Percentiles rank a stretch among this genome's conserved stretches.
phyloP scores from a whole-genome alignment of 108 stramenopile genomes.

The Pelagomonas calceolata region DNA sequence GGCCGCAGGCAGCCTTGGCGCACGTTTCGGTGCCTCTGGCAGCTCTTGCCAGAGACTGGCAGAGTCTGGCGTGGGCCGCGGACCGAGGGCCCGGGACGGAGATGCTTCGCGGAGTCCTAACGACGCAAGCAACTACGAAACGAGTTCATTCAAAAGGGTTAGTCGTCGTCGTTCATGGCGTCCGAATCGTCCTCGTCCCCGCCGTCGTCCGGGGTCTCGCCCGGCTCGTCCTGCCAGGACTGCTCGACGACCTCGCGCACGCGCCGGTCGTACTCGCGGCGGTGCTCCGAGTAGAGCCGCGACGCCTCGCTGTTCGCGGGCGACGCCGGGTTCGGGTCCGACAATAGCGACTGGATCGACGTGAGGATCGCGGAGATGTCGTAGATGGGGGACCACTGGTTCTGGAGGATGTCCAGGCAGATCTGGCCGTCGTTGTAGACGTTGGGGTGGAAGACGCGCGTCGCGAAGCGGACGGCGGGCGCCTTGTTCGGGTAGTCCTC shows the following conservation, averaged over 20 bases:
- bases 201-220: neutral
- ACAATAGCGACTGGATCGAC: constrained; percentile 94
- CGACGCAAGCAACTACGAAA: no score
- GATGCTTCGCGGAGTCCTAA: no score
- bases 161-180: neutral
- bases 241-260: constrained; percentile 97
- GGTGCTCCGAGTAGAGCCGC: constrained; percentile 88
- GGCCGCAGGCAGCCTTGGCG: no score
- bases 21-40: no score
- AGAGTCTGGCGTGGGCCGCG: no score
- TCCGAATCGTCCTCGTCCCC: neutral
- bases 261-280: constrained; percentile 94
- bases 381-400: constrained; percentile 99
- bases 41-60: no score
- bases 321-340: constrained; percentile 98
- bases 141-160: no score
- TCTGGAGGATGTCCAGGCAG: constrained; percentile 97
- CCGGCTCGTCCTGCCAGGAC: constrained; percentile 42
- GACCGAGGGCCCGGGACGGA: no score
- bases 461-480: constrained; percentile 88
- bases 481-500: constrained; percentile 99
- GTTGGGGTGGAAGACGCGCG: constrained; percentile 99
- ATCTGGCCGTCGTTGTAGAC: constrained; percentile 98
- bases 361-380: constrained; percentile 97
- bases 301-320: constrained; percentile 93